Evolutionary conservation across 345 rosid species (phyloP), one percentile per base, ranked within the genome.

Genomic region (Diplotaxis tenuifolia): DNA sequence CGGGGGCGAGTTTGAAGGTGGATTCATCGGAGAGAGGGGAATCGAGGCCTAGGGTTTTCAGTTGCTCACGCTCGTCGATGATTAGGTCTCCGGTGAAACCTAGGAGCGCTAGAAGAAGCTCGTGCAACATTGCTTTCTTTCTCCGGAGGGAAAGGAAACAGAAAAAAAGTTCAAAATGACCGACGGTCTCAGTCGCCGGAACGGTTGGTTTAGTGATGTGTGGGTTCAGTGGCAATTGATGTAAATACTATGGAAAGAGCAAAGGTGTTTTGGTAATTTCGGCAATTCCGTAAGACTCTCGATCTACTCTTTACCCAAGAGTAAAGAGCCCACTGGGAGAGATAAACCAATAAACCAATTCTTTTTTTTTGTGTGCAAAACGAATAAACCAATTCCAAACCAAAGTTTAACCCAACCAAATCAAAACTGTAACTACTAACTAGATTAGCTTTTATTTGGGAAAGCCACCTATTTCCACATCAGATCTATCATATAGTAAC

Each of bases 41-140:
- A 79, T 89, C 89, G 71, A 87, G 77, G 78, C 90, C 92, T 59
- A 83, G 79, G 47, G 96, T 82, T 31, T 76, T 77, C 18, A 77
- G 83, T 71, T 85, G 94, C 75, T 90, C 99, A 23, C 91, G 76
- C 82, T 92, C 92, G 85, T 92, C 96, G 81, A 92, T 76, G 61
- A 95, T 86, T 64, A 95, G 89, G 80, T 94, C 97, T 61, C 99
- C 96, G 27, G 97, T 88, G 88, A 85, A 87, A 63, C 99, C 99
- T 40, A 92, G 62, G 9, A 88, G 93, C 57, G 99, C 84, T 3
- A 89, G 86, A 32, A 92, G 84, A 58, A 95, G 89, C 83, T 94
- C 98, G 83, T 91, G 97, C 70, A 91, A 67, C 98, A 91, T 94
- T 75, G 52, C 62, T 7, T 28, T 27, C 42, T 2, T 74, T 58